Conservation (phyloP, 1,139 yeast genomes). For the Lodderomyces pseudojiufengensis region DNA sequence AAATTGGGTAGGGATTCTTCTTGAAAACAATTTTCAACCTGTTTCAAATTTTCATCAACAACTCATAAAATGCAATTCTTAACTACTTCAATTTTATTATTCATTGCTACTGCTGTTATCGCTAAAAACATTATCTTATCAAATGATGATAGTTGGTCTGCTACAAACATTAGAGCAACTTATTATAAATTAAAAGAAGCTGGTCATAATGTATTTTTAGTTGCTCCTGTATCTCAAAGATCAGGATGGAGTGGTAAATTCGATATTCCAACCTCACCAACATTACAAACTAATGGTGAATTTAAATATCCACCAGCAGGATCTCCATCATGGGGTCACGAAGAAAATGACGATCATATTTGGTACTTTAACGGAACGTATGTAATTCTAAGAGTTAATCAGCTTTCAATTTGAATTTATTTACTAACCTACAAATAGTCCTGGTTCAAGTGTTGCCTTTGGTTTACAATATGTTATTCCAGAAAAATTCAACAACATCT, state of each 20-base stretch:
- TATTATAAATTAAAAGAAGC: slow-evolving; percentile 51
- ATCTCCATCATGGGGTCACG: slow-evolving; percentile 48
- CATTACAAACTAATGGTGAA: slow-evolving; percentile 41
- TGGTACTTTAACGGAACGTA: slow-evolving; percentile 53
- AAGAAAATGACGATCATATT: slow-evolving; percentile 36
- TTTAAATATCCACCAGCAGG: slow-evolving; percentile 40
- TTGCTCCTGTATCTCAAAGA: slow-evolving; percentile 58
- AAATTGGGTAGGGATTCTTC: too few relatives aligned
- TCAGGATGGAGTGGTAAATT: slow-evolving; percentile 60
- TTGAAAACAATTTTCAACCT: too few relatives aligned
- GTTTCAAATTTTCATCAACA: too few relatives aligned
- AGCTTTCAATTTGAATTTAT: too few relatives aligned
- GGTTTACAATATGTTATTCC: slow-evolving; percentile 43
- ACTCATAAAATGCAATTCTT: slow-evolving; percentile 11
- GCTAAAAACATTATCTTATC: slow-evolving; percentile 52
- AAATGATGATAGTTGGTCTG: slow-evolving; percentile 59
- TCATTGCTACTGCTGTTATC: slow-evolving; percentile 15
- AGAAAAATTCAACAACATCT: slow-evolving; percentile 30
- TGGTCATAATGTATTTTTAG: slow-evolving; percentile 50
- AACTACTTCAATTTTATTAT: slow-evolving; percentile 8
- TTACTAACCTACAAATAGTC: too few relatives aligned
- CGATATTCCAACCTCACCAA: slow-evolving; percentile 39
- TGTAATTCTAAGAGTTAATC: too few relatives aligned
- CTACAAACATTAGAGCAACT: slow-evolving; percentile 59
- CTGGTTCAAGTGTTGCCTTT: slow-evolving; percentile 43